These are phyloP conservation scores for Cadophora sp. DNA, from an alignment of 2,329 filamentous ascomycete genomes.

Conservation along the genomic window DNA sequence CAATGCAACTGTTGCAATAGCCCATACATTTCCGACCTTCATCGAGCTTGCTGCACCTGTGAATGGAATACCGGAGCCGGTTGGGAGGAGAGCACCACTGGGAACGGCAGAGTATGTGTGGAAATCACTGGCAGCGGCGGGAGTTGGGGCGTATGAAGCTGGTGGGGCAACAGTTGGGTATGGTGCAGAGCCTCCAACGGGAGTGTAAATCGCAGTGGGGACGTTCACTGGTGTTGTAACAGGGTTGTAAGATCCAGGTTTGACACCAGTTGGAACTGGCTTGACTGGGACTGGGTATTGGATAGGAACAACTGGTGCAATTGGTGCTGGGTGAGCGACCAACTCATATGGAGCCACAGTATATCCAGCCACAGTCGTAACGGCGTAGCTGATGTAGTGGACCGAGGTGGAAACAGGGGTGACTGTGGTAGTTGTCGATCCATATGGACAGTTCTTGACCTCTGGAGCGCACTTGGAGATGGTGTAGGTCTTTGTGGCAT, in stretches of 20 bases:
- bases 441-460: conserved; percentile 26
- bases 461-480: conserved; percentile 18
- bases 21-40: conserved; percentile 1
- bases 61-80: not conserved
- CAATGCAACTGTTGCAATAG: conserved; percentile 1
- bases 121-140: not conserved
- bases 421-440: conserved; percentile 17
- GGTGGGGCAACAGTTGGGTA: conserved; percentile 12
- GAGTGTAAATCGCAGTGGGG: not conserved
- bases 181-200: not conserved
- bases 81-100: not conserved
- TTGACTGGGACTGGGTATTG: conserved; percentile 14
- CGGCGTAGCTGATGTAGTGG: not conserved
- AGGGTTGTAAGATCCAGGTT: conserved; percentile 11
- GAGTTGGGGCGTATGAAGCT: not conserved
- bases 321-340: conserved; percentile 9
- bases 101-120: not conserved
- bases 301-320: conserved; percentile 11
- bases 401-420: conserved; percentile 8
- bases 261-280: conserved; percentile 13
- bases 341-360: conserved; percentile 11
- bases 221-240: not conserved
- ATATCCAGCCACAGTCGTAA: not conserved
- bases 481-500: conserved; percentile 19
- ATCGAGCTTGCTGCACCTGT: conserved; percentile 5